Conservation (phyloP, 306 rosid genomes). For the Prunus mume region DNA sequence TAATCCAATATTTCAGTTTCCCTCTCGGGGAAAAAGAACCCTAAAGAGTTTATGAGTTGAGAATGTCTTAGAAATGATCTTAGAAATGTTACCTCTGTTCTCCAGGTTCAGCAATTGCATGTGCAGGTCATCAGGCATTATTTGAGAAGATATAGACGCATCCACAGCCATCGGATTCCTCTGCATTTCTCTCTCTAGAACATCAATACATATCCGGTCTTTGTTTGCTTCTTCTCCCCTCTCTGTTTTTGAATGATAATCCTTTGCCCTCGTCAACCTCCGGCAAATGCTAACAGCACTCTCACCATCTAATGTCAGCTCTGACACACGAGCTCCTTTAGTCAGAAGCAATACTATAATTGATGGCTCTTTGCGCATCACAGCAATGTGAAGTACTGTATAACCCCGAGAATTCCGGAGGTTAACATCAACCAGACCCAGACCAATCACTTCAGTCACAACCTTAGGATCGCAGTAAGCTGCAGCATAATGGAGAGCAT, state of each 20-base stretch:
- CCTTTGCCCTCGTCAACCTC: constrained; percentile 50
- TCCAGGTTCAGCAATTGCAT: constrained; percentile 42
- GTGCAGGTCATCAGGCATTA: constrained; percentile 43
- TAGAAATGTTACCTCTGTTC: constrained; percentile 37
- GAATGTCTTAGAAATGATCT: not conserved
- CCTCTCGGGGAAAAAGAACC: too few relatives aligned
- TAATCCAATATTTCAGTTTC: too few relatives aligned
- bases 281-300: constrained; percentile 45
- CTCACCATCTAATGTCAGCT: constrained; percentile 39
- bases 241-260: constrained; percentile 38
- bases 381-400: constrained; percentile 50
- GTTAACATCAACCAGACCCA: constrained; percentile 42
- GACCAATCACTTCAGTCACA: constrained; percentile 39
- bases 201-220: constrained; percentile 48
- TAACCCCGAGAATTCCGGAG: constrained; percentile 40
- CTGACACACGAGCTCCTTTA: constrained; percentile 43
- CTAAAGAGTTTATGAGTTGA: too few relatives aligned
- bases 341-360: constrained; percentile 37
- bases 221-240: constrained; percentile 42
- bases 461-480: constrained; percentile 50
- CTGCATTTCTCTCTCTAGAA: constrained; percentile 46
- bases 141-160: constrained; percentile 28
- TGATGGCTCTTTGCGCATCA: constrained; percentile 46
- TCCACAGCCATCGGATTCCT: constrained; percentile 32
- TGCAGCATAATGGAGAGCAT: constrained; percentile 50